Conservation (phyloP, 2,329 filamentous ascomycete genomes). For the Ilyonectria sp. region DNA sequence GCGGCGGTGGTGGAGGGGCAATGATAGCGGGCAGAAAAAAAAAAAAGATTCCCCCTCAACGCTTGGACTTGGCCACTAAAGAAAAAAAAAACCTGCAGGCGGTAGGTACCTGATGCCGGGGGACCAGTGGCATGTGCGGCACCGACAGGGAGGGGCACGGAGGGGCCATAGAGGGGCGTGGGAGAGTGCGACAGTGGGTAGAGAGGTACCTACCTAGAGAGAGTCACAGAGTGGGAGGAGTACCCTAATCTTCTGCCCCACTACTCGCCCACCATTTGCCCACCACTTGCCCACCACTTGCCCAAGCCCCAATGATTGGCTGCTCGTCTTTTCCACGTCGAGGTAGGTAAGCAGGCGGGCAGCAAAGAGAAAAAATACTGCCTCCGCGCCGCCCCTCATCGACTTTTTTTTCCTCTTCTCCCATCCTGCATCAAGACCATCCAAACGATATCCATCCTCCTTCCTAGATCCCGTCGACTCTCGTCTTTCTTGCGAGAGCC, state of each 20-base stretch:
- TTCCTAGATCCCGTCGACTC: slow-evolving; percentile 61
- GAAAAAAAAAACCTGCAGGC: slow-evolving; percentile 15
- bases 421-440: slow-evolving; percentile 51
- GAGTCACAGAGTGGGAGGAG: slow-evolving; percentile 20
- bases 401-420: slow-evolving; percentile 56
- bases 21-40: slow-evolving; percentile 12
- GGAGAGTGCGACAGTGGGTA: background rate
- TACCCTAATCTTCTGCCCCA: slow-evolving; percentile 49
- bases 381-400: slow-evolving; percentile 55
- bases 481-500: slow-evolving; percentile 62
- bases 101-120: background rate
- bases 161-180: background rate
- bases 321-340: slow-evolving; percentile 33
- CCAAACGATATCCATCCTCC: slow-evolving; percentile 51
- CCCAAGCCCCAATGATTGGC: slow-evolving; percentile 43
- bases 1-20: slow-evolving; percentile 27
- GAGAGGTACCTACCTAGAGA: too few relatives aligned
- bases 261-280: slow-evolving; percentile 39
- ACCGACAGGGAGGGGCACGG: background rate
- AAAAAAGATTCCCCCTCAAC: background rate
- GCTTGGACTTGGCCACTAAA: background rate
- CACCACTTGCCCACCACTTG: slow-evolving; percentile 30
- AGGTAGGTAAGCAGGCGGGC: slow-evolving; percentile 51
- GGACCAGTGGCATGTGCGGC: slow-evolving; percentile 8
- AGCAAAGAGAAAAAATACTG: slow-evolving; percentile 55